phyloP scores from a whole-genome alignment of 2,329 filamentous ascomycete species.

The Trichophyton simii region DNA sequence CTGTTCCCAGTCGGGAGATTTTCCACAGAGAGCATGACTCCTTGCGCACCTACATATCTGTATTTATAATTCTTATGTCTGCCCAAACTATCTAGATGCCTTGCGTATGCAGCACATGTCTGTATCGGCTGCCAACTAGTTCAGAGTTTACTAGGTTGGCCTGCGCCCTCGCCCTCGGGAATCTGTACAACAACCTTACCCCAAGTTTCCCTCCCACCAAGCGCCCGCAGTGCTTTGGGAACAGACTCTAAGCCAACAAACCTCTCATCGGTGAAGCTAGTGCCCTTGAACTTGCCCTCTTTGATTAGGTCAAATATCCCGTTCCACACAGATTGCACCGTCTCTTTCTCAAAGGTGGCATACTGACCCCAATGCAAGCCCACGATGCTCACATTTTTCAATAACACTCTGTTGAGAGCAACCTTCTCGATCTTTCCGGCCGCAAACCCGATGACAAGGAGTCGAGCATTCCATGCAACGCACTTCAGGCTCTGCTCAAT shows the following conservation, averaged over 20 bases:
- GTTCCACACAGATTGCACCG: conserved; percentile 62
- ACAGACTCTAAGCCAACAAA: conserved; percentile 74
- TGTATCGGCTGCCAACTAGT: background rate
- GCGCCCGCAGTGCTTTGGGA: conserved; percentile 59
- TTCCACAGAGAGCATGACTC: conserved; percentile 35
- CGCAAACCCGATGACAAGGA: conserved; percentile 82
- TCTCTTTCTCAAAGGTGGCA: conserved; percentile 56
- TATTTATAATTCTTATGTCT: background rate
- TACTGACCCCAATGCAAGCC: conserved; percentile 91
- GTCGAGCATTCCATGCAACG: conserved; percentile 79
- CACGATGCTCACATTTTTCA: conserved; percentile 87
- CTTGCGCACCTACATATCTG: conserved; percentile 31
- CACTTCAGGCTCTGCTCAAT: conserved; percentile 83
- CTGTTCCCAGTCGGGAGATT: conserved; percentile 13
- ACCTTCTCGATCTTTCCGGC: conserved; percentile 81
- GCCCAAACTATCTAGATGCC: background rate
- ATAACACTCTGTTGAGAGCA: conserved; percentile 75
- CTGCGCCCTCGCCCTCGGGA: conserved; percentile 52
- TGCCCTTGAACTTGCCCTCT: conserved; percentile 66
- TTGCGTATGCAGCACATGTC: background rate
- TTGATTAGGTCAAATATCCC: conserved; percentile 68
- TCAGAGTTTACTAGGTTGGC: conserved; percentile 1
- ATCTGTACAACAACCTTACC: conserved; percentile 90
- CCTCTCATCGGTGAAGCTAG: conserved; percentile 67
- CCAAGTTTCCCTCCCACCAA: conserved; percentile 78